A percentile compares a stretch with the other conserved stretches of the same genome.
These are phyloP conservation scores for Ustilago bromivora DNA, from an alignment of 1,284 basidiomycete genomes.

Conservation along the genomic window DNA sequence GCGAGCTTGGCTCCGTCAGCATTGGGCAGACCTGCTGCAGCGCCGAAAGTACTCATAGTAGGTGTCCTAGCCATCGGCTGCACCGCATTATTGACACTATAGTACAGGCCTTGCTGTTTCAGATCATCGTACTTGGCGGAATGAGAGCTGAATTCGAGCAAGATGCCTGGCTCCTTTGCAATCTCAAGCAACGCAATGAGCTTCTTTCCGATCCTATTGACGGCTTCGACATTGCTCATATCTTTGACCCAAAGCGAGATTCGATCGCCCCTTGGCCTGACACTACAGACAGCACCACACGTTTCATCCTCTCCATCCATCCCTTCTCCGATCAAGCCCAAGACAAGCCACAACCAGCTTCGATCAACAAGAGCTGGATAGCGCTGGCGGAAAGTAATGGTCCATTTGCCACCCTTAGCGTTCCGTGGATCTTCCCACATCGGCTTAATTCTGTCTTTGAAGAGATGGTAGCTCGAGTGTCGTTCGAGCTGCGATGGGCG, in stretches of 20 bases:
- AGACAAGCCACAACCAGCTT: conserved; percentile 89
- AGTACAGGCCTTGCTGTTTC: conserved; percentile 17
- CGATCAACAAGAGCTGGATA: conserved; percentile 83
- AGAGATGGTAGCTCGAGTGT: conserved; percentile 92
- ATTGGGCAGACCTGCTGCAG: conserved; percentile 5
- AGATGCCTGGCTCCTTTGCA: conserved; percentile 34
- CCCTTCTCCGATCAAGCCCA: conserved; percentile 90
- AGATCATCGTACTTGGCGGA: conserved; percentile 9
- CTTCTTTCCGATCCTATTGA: conserved; percentile 84
- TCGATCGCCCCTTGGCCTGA: conserved; percentile 86
- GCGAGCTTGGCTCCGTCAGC: conserved; percentile 8
- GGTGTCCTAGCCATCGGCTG: conserved; percentile 19
- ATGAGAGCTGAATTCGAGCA: conserved; percentile 50
- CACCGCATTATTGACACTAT: conserved; percentile 24
- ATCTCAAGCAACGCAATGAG: conserved; percentile 64
- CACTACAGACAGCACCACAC: conserved; percentile 83
- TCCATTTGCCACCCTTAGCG: conserved; percentile 91
- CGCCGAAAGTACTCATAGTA: conserved; percentile 11
- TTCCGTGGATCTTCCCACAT: conserved; percentile 98
- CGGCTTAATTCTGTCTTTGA: conserved; percentile 86
- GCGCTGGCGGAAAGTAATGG: conserved; percentile 83
- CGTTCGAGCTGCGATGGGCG: conserved; percentile 86
- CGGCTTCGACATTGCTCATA: conserved; percentile 83
- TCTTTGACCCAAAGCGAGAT: conserved; percentile 88
- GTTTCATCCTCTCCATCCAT: conserved; percentile 87